A percentile compares a stretch with the other conserved stretches of the same genome.
phyloP scores from a whole-genome alignment of 2,329 filamentous ascomycete genomes.

The Chaetomiaceae sp. region DNA sequence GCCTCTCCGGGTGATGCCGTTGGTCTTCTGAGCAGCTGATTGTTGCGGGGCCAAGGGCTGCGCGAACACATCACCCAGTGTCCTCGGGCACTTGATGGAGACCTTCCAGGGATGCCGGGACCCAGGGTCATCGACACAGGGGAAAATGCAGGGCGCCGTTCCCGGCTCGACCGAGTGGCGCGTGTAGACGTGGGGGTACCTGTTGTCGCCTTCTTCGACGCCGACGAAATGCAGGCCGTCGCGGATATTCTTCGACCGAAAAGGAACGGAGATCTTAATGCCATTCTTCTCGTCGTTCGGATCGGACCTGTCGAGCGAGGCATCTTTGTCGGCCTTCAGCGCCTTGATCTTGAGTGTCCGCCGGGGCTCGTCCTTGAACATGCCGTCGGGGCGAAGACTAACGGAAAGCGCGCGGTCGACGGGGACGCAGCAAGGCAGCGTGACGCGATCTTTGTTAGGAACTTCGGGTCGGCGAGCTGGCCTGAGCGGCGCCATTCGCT shows the following conservation, averaged over 20 bases:
- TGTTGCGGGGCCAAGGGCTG: slow-evolving; percentile 40
- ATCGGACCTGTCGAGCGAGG: slow-evolving; percentile 14
- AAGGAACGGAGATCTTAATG: slow-evolving; percentile 60
- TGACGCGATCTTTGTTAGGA: slow-evolving; percentile 49
- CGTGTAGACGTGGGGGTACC: slow-evolving; percentile 90
- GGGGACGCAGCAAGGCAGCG: slow-evolving; percentile 47
- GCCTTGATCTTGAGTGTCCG: slow-evolving; percentile 22
- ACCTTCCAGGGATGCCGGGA: slow-evolving; percentile 83
- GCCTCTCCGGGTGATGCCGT: slow-evolving; percentile 34
- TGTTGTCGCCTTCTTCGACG: slow-evolving; percentile 67
- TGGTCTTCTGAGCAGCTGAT: slow-evolving; percentile 20
- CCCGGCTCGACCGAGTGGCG: slow-evolving; percentile 73
- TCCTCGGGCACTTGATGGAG: slow-evolving; percentile 77
- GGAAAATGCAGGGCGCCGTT: slow-evolving; percentile 79
- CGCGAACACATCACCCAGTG: slow-evolving; percentile 69
- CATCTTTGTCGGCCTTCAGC: slow-evolving; percentile 23
- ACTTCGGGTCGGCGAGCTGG: slow-evolving; percentile 48
- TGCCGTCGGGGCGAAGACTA: slow-evolving; percentile 33
- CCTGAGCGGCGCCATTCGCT: slow-evolving; percentile 53
- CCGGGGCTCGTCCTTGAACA: slow-evolving; percentile 25
- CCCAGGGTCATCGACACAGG: slow-evolving; percentile 81
- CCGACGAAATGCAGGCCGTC: slow-evolving; percentile 93
- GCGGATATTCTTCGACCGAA: slow-evolving; percentile 64
- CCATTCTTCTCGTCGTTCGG: slow-evolving; percentile 20
- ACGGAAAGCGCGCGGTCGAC: slow-evolving; percentile 46